Base-by-base conservation (phyloP, 208 protist genomes). In the Leishmania aethiopica region DNA sequence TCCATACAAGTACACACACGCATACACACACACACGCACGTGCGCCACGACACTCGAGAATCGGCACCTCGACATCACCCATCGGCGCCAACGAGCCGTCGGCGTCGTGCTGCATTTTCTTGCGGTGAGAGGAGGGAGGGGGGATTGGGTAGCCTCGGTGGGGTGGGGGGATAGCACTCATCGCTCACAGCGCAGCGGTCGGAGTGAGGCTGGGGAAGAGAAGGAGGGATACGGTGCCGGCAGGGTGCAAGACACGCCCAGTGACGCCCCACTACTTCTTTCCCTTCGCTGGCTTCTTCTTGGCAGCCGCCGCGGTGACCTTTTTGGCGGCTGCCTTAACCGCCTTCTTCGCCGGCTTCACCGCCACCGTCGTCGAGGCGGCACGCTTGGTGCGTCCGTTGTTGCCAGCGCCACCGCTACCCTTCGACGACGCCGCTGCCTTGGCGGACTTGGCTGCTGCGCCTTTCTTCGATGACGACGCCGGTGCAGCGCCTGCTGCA, bases 321-420 rank as follows among this genome's bases (percentile, higher is more conserved):
- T 85, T 88, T 73, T 87, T 86, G 32, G 83, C 79, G 8, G 72
- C 80, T 76, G 86, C 81, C 79, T 94, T 94, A 51, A 81, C 71
- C 25, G 78, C 40, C 75, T 86, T 90, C 62, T 82, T 82, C n/a
- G 80, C 78, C 11, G 82, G 53, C 78, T 87, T 88, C 78, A 82
- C 83, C 55, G 71, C 70, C 19, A 73, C 71, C 15, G 76, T 64
- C 51, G 84, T 28, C 6, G 80, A 47, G 49, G 64, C 79, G 25
- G 80, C 53, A 49, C 78, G 78, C 82, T 81, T 85, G 47, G 60
- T 72, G 1, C 77, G 82, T n/a, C 77, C 73, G 77, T 77, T 53
- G 45, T 55, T 37, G 80, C 69, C 53, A 81, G 77, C 59, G 78
- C 85, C 8, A 76, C 57, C 22, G 55, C 71, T 75, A 55, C 75